These are phyloP conservation scores for Scheffersomyces ergatensis DNA, from an alignment of 805 yeast genomes.

Conservation along the genomic window DNA sequence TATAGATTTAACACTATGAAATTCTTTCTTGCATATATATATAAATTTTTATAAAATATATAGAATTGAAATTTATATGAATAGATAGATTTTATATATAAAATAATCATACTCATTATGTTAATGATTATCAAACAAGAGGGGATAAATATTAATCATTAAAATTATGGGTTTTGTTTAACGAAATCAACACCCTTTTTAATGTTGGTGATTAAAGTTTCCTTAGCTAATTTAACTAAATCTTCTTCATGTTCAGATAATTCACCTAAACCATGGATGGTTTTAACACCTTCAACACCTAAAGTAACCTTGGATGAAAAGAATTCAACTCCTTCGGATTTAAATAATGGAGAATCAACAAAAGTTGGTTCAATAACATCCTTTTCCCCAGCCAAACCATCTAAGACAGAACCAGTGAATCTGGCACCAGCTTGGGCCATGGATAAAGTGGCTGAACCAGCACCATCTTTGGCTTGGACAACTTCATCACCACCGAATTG, in stretches of 20 bases:
- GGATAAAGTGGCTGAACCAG: constrained; percentile 89
- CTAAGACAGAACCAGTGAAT: constrained; percentile 62
- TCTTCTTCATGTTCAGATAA: constrained; percentile 78
- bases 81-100: too few species aligned
- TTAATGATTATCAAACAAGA: too few species aligned
- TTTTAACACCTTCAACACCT: constrained; percentile 86
- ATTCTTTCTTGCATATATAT: too few species aligned
- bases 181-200: constrained; percentile 91
- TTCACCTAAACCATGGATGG: constrained; percentile 75
- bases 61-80: too few species aligned
- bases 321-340: constrained; percentile 90
- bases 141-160: too few species aligned
- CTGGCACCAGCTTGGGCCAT: constrained; percentile 92
- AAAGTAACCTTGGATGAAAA: constrained; percentile 93
- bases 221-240: constrained; percentile 79
- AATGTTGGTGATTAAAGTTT: constrained; percentile 86
- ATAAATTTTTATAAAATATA: too few species aligned
- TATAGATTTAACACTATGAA: too few species aligned
- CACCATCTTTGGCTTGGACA: constrained; percentile 90
- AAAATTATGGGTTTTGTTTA: constrained; percentile 58
- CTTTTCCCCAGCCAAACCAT: constrained; percentile 62
- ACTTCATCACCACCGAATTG: constrained; percentile 98
- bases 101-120: too few species aligned
- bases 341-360: constrained; percentile 79
- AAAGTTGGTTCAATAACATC: constrained; percentile 68